A percentile compares a stretch with the other conserved stretches of the same genome.
Conservation (phyloP, 345 rosid species). For the Stellera chamaejasme region DNA sequence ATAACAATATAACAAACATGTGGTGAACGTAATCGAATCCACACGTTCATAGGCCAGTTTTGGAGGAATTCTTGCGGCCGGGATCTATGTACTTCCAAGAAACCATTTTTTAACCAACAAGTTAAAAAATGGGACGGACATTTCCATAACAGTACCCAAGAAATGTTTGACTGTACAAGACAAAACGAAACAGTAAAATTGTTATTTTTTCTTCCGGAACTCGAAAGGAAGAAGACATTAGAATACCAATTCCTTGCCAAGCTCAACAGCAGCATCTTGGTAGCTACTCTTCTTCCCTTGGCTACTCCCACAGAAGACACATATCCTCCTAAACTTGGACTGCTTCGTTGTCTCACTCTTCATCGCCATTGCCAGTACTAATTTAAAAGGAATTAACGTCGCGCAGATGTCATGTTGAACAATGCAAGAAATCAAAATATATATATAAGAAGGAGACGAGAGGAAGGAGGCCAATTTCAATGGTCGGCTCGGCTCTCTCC, state of each 20-base stretch:
- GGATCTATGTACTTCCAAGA: not conserved
- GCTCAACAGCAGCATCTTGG: constrained; percentile 85
- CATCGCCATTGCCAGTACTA: constrained; percentile 29
- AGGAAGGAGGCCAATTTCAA: not conserved
- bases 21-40: constrained; percentile 7
- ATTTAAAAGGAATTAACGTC: too few species aligned
- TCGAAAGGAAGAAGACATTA: constrained; percentile 7
- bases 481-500: constrained; percentile 10
- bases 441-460: not conserved
- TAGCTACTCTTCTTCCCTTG: constrained; percentile 80
- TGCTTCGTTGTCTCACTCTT: constrained; percentile 29
- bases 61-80: constrained; percentile 1
- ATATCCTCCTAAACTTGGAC: constrained; percentile 67
- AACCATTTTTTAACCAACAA: constrained; percentile 2
- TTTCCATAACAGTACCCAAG: not conserved
- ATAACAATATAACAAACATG: constrained; percentile 15
- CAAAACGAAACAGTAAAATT: not conserved
- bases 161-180: not conserved
- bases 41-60: not conserved
- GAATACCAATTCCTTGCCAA: constrained; percentile 72
- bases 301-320: constrained; percentile 88
- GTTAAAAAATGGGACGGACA: too few species aligned
- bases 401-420: not conserved
- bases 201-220: constrained; percentile 1
- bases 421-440: constrained; percentile 9